Base-by-base conservation (phyloP, 176 grass and related monocot genomes). In the Bothriochloa decipiens region DNA sequence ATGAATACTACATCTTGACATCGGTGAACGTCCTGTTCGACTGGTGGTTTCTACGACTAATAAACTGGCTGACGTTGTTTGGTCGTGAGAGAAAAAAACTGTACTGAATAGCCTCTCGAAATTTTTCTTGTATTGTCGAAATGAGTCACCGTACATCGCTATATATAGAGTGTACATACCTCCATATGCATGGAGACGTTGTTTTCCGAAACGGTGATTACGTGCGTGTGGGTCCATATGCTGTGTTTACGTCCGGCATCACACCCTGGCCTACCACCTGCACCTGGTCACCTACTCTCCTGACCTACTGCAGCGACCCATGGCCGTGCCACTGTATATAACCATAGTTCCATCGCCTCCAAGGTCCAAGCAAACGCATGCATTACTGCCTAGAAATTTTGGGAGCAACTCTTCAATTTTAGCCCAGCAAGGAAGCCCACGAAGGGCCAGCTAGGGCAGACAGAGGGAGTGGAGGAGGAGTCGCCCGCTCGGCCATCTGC, bases 231-330 rank as follows among this genome's bases (percentile, higher is more conserved):
- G 52, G 39, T 16, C 52, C 27, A 33, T 17, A 39, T 73, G 84
- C 9, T n/a, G 55, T 28, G 76, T 39, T 68, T 63, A 80, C 76
- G 20, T 73, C 40, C 29, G 41, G 68, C 29, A 55, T 70, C 67
- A 46, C 67, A 42, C 11, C 33, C n/a, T 76, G 72, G 23, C 80
- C 58, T 47, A 76, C 37, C 57, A 85, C 14, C 57, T 55, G 65
- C 64, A 81, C 78, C 64, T 81, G 64, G 65, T 14, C 45, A 81
- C 78, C 65, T 81, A 37, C 64, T 49, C 71, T 5, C 57, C 40
- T 46, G 5, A 8, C 15, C 58, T 65, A 11, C 50, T 79, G 33
- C 57, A 74, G n/a, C 57, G 6, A 52, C 18, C 43, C 11, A 81
- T 39, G 79, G 45, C 78, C 2, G 41, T 28, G 17, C 39, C 10